Evolutionary conservation across 2,329 filamentous ascomycete species (phyloP), one percentile per base, ranked within the genome.

Genomic region (Lecanicillium sp.): DNA sequence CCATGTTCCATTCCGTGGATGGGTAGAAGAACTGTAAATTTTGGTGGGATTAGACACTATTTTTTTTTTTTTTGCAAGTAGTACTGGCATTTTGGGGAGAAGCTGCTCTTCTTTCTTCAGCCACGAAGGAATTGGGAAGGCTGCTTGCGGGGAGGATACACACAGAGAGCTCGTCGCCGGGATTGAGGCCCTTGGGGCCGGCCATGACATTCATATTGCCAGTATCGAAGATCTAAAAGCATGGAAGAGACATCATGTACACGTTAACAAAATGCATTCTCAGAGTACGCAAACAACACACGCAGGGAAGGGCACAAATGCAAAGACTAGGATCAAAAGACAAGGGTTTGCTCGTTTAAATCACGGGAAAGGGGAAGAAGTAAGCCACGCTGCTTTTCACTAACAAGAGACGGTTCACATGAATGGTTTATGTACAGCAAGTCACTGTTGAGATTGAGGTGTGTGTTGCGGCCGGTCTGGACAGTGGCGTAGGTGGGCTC

Each of bases 1-100:
- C 75, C 81, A 86, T 85, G 51, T 67, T 52, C 80, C 80, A 86
- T 59, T 86, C 82, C 2, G 80, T 85, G 38, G 78, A 83, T 4
- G 82, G 80, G 50, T 86, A 86, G 61, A 85, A 86, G 63, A 85
- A 86, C 54, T 75, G 37, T 20, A 29, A n/a, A 25, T 14, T 31
- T 6, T 22, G 14, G n/a, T 9, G 11, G n/a, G 32, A 19, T n/a
- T 29, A 29, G 15, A 31, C 4, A 8, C 25, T 12, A 29, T 11
- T 7, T 28, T n/a, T n/a, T n/a, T n/a, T n/a, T n/a, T n/a, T n/a
- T n/a, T n/a, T n/a, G n/a, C n/a, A n/a, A n/a, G n/a, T n/a, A n/a
- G n/a, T n/a, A n/a, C n/a, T n/a, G n/a, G n/a, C n/a, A n/a, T n/a
- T n/a, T n/a, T n/a, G n/a, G n/a, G n/a, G n/a, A n/a, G n/a, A n/a